Conservation (phyloP, 2,329 filamentous ascomycete species). For the Beauveria sp. region DNA sequence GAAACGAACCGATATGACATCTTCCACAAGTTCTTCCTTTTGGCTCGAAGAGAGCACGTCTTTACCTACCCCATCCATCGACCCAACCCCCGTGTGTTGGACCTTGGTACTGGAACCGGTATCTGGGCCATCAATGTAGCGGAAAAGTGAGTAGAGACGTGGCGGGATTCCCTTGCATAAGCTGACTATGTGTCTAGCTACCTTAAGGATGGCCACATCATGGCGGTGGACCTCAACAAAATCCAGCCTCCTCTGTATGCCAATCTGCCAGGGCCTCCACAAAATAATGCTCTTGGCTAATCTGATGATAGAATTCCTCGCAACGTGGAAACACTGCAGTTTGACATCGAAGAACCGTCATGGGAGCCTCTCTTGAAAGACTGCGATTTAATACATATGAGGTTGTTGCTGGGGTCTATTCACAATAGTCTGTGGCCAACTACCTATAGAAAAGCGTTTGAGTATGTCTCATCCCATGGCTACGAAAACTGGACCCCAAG, state of each 20-base stretch:
- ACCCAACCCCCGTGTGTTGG: slow-evolving; percentile 34
- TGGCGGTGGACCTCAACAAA: slow-evolving; percentile 32
- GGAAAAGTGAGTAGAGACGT: slow-evolving; percentile 45
- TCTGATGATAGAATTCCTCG: slow-evolving; percentile 54
- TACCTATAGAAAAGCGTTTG: slow-evolving; percentile 63
- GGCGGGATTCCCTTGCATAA: background rate
- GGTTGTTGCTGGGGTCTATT: slow-evolving; percentile 72
- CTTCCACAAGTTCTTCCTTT: slow-evolving; percentile 68
- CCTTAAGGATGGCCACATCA: slow-evolving; percentile 21
- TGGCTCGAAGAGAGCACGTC: slow-evolving; percentile 45
- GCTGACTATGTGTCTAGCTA: slow-evolving; percentile 15
- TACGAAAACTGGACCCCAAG: background rate
- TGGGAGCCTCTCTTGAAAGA: slow-evolving; percentile 47
- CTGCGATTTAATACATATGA: slow-evolving; percentile 78
- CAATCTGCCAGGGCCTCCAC: background rate
- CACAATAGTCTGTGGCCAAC: slow-evolving; percentile 57
- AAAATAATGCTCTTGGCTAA: slow-evolving; percentile 13
- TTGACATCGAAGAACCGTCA: slow-evolving; percentile 64
- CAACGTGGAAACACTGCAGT: slow-evolving; percentile 47
- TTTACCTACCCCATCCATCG: slow-evolving; percentile 16
- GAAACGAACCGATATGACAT: slow-evolving; percentile 76
- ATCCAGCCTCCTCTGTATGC: slow-evolving; percentile 33
- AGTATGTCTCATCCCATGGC: slow-evolving; percentile 36
- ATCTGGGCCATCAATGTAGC: slow-evolving; percentile 89
- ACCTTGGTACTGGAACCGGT: slow-evolving; percentile 78